Percentiles rank a stretch among this genome's conserved stretches.
These are phyloP conservation scores for Candida methanosorbosa DNA, from an alignment of 805 yeast genomes.

Conservation along the genomic window DNA sequence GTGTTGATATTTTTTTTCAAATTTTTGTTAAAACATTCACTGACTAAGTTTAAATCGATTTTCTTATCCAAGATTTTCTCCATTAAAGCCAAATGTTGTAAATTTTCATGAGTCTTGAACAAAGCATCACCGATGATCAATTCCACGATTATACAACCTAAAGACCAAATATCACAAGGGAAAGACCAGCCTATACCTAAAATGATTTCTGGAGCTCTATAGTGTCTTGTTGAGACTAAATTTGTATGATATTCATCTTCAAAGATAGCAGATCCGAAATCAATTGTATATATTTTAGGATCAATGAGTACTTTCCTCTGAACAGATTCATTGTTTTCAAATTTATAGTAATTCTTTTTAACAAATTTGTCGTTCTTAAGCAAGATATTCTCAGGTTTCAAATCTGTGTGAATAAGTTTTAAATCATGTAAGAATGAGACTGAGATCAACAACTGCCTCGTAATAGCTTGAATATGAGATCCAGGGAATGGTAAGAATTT, in stretches of 20 bases:
- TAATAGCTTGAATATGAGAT: slow-evolving; percentile 80
- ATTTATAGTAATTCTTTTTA: slow-evolving; percentile 26
- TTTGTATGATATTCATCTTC: slow-evolving; percentile 90
- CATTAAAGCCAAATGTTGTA: slow-evolving; percentile 94
- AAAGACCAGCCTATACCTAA: slow-evolving; percentile 94
- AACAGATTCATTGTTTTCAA: slow-evolving; percentile 8
- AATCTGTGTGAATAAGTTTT: slow-evolving; percentile 87
- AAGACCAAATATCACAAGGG: slow-evolving; percentile 96
- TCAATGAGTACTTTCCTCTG: slow-evolving; percentile 47
- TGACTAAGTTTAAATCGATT: slow-evolving; percentile 32
- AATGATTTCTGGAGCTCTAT: slow-evolving; percentile 94
- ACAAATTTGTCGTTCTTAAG: slow-evolving; percentile 44
- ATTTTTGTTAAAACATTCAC: slow-evolving; percentile 19
- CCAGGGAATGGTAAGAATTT: slow-evolving; percentile 89
- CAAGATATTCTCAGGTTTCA: slow-evolving; percentile 92
- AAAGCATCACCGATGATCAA: slow-evolving; percentile 89
- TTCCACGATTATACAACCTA: slow-evolving; percentile 91
- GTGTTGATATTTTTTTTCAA: slow-evolving; percentile 4
- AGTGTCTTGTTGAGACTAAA: slow-evolving; percentile 91
- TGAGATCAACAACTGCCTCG: slow-evolving; percentile 75
- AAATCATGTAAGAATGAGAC: slow-evolving; percentile 87
- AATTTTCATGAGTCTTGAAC: slow-evolving; percentile 89
- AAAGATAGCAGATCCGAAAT: slow-evolving; percentile 95
- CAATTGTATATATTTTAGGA: slow-evolving; percentile 84
- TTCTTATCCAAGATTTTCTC: slow-evolving; percentile 60